Base-by-base conservation (phyloP, 2,329 filamentous ascomycete species). In the Tolypocladium tundrense region DNA sequence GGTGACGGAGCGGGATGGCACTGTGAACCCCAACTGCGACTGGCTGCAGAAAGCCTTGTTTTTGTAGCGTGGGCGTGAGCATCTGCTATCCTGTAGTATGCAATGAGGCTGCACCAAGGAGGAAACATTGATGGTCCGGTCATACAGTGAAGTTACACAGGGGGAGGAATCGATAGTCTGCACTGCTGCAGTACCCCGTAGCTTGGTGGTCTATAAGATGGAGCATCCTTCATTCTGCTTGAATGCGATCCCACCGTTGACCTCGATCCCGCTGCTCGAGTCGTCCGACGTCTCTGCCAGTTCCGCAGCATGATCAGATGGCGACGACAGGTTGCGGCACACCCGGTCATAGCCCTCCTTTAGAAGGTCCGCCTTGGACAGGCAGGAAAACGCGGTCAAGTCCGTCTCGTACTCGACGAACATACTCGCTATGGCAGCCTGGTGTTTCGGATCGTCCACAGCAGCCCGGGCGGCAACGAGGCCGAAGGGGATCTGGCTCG, bases 391-490 rank as follows among this genome's bases (percentile, higher is more conserved):
- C 7, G 16, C 24, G 13, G 33, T 27, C 31, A 50, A 67, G 39
- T 68, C 65, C 9, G 50, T 50, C 14, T 62, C 58, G 45, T 65
- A 67, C 19, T 66, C 57, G 11, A 58, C 52, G n/a, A 68, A 33
- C 31, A 60, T 57, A 7, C 27, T 37, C 24, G 54, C 40, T 37
- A 66, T 60, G 6, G 50, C 54, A 2, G 39, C 21, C 42, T 55
- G 52, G 41, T 61, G 39, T 14, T 9, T 41, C 3, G 14, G 21
- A 14, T 77, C 75, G 3, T 68, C 68, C 3, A 63, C 63, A 27
- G 62, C 59, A 0, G 64, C 61, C 65, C 65, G 69, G 0, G 64
- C 69, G 1, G 65, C 57, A 10, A 67, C 52, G 2, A 71, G 59
- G 13, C 61, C 65, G 1, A 66, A 56, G 6, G 67, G 65, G 35